These are phyloP conservation scores for Rhododendron griersonianum DNA, from an alignment of 148 eudicot genomes.

Conservation along the genomic window DNA sequence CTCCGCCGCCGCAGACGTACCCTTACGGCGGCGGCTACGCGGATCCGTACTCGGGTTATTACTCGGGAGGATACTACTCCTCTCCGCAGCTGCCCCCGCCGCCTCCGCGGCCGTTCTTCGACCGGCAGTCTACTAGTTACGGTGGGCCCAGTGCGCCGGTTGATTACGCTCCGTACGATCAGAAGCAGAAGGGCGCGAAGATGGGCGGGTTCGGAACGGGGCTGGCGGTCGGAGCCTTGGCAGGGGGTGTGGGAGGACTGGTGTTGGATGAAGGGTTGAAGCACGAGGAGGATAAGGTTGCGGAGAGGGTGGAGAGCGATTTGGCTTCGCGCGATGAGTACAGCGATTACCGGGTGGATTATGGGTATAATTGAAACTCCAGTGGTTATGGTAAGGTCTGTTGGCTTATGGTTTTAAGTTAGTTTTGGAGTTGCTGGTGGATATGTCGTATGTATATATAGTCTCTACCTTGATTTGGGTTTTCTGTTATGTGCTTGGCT, in stretches of 20 bases:
- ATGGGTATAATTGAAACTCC: slow-evolving; percentile 14
- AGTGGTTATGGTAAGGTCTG: neutral
- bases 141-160: slow-evolving; percentile 77
- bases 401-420: neutral
- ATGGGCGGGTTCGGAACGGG: slow-evolving; percentile 25
- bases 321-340: slow-evolving; percentile 37
- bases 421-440: neutral
- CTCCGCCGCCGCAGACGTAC: slow-evolving; percentile 22
- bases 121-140: slow-evolving; percentile 20
- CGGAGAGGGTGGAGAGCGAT: slow-evolving; percentile 46
- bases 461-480: neutral
- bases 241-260: slow-evolving; percentile 61
- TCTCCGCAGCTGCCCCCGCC: slow-evolving; percentile 25
- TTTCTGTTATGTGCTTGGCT: neutral
- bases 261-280: slow-evolving; percentile 54
- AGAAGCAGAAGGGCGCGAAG: slow-evolving; percentile 25
- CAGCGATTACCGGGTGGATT: slow-evolving; percentile 50
- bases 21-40: slow-evolving; percentile 16
- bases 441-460: neutral
- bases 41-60: slow-evolving; percentile 30
- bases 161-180: slow-evolving; percentile 48
- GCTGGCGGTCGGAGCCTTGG: slow-evolving; percentile 43
- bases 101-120: slow-evolving; percentile 26
- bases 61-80: slow-evolving; percentile 22
- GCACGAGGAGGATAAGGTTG: slow-evolving; percentile 45